Conservation (phyloP, 352 stramenopile genomes). For the Paralagenidium karlingii region DNA sequence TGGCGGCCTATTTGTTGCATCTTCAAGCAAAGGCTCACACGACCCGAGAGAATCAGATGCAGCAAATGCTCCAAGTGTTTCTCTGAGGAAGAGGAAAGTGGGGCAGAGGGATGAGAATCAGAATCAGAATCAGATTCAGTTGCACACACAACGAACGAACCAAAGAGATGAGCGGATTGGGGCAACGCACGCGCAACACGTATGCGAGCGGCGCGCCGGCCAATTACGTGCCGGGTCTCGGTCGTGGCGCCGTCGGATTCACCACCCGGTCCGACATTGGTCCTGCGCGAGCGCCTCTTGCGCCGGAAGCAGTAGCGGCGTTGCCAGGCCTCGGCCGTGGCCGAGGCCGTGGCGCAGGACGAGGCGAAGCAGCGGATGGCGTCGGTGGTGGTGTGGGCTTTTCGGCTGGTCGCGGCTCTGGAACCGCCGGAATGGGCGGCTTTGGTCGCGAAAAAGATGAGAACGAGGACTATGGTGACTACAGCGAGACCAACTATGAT, state of each 20-base stretch:
- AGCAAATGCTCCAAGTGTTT: too few relatives aligned
- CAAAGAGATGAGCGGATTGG: constrained; percentile 75
- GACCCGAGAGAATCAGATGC: too few relatives aligned
- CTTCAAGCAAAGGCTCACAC: too few relatives aligned
- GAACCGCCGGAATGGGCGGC: constrained; percentile 65
- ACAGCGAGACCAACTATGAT: constrained; percentile 88
- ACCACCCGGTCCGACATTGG: constrained; percentile 96
- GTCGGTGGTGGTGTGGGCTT: constrained; percentile 6
- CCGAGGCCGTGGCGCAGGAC: constrained; percentile 50
- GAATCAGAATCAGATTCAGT: too few relatives aligned
- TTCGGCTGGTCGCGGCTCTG: constrained; percentile 45
- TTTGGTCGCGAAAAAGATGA: constrained; percentile 80
- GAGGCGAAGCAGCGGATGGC: constrained; percentile 2
- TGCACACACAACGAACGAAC: not conserved
- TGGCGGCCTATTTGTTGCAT: too few relatives aligned
- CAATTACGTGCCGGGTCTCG: constrained; percentile 94
- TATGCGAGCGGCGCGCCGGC: constrained; percentile 84
- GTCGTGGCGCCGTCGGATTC: constrained; percentile 93
- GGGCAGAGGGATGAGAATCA: too few relatives aligned
- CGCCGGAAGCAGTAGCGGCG: constrained; percentile 32
- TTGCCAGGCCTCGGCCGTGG: constrained; percentile 35
- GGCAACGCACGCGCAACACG: constrained; percentile 55
- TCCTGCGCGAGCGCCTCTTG: constrained; percentile 57
- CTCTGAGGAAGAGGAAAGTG: too few relatives aligned
- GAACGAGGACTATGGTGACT: constrained; percentile 80